Conservation (phyloP, 2,329 filamentous ascomycete genomes). For the Leptographium lundbergii region DNA sequence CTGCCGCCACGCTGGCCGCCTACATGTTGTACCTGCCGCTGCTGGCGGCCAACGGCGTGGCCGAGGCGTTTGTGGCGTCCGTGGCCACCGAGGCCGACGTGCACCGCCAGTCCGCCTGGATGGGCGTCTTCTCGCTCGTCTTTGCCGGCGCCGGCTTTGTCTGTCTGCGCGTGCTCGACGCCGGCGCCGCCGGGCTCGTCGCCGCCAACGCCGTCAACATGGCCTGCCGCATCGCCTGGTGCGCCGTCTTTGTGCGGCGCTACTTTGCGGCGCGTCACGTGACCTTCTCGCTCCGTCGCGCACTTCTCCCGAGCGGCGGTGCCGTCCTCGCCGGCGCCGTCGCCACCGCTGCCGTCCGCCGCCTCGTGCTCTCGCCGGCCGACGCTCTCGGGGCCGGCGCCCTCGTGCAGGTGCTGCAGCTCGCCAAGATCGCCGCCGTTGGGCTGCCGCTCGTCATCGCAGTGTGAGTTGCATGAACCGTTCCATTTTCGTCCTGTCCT, state of each 20-base stretch:
- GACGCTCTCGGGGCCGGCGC: slow-evolving; percentile 17
- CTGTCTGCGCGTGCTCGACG: slow-evolving; percentile 53
- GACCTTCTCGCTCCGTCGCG: slow-evolving; percentile 25
- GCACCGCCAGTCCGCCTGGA: slow-evolving; percentile 66
- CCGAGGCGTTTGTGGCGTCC: slow-evolving; percentile 84
- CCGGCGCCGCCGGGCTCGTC: slow-evolving; percentile 73
- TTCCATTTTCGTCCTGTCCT: neutral
- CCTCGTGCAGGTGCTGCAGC: slow-evolving; percentile 21
- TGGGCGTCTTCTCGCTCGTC: slow-evolving; percentile 65
- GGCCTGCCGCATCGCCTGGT: slow-evolving; percentile 74
- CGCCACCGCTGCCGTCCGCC: slow-evolving; percentile 28
- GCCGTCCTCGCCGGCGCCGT: slow-evolving; percentile 31
- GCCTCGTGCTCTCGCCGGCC: slow-evolving; percentile 13
- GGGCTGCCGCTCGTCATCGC: slow-evolving; percentile 39
- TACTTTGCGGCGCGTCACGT: slow-evolving; percentile 44
- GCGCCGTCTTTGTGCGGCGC: slow-evolving; percentile 52
- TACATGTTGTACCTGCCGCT: slow-evolving; percentile 94
- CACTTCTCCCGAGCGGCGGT: slow-evolving; percentile 29
- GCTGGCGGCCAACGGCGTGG: slow-evolving; percentile 79
- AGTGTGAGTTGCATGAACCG: slow-evolving; percentile 39
- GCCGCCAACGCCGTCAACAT: slow-evolving; percentile 86
- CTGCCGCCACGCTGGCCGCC: slow-evolving; percentile 48
- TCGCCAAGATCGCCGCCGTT: slow-evolving; percentile 35
- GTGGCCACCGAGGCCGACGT: slow-evolving; percentile 68
- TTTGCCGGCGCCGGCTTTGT: slow-evolving; percentile 67